A percentile compares a stretch with the other conserved stretches of the same genome.
phyloP scores from a whole-genome alignment of 2,329 filamentous ascomycete genomes.

The Fusarium staphyleae region DNA sequence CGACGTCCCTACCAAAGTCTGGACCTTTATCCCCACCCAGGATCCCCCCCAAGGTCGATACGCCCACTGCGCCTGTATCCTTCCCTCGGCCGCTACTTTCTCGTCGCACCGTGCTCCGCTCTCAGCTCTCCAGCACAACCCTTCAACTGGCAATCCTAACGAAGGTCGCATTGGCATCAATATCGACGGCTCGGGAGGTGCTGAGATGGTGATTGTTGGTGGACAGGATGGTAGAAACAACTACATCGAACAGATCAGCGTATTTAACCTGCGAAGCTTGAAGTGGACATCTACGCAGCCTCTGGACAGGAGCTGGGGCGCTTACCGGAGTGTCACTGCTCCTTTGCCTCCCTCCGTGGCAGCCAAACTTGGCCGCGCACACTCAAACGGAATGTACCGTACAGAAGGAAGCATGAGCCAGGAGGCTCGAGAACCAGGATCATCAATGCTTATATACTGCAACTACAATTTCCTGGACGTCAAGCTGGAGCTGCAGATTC shows the following conservation, averaged over 20 bases:
- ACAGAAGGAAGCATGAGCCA: slow-evolving; percentile 58
- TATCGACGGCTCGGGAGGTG: slow-evolving; percentile 88
- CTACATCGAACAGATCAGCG: slow-evolving; percentile 98
- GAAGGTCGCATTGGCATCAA: slow-evolving; percentile 87
- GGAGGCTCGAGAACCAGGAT: slow-evolving; percentile 63
- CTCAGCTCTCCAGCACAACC: slow-evolving; percentile 90
- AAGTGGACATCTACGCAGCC: slow-evolving; percentile 93
- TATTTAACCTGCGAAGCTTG: slow-evolving; percentile 93
- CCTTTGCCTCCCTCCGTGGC: slow-evolving; percentile 74
- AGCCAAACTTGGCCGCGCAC: slow-evolving; percentile 70
- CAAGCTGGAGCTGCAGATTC: slow-evolving; percentile 91
- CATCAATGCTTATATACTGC: slow-evolving; percentile 94
- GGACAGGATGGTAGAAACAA: slow-evolving; percentile 98
- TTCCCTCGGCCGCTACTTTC: slow-evolving; percentile 88
- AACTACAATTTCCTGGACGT: slow-evolving; percentile 99
- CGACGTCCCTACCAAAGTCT: slow-evolving; percentile 81
- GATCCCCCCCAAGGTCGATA: slow-evolving; percentile 93
- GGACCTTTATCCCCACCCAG: slow-evolving; percentile 82
- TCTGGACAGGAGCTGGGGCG: slow-evolving; percentile 91
- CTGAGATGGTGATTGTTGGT: slow-evolving; percentile 96
- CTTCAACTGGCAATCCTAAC: slow-evolving; percentile 80
- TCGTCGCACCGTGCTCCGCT: slow-evolving; percentile 83
- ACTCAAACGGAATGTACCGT: slow-evolving; percentile 50
- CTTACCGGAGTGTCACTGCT: slow-evolving; percentile 93
- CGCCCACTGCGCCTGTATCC: slow-evolving; percentile 91